Percentiles rank a stretch among this genome's conserved stretches.
Conservation (phyloP, 2,329 filamentous ascomycete species). For the Neocucurbitaria cava region DNA sequence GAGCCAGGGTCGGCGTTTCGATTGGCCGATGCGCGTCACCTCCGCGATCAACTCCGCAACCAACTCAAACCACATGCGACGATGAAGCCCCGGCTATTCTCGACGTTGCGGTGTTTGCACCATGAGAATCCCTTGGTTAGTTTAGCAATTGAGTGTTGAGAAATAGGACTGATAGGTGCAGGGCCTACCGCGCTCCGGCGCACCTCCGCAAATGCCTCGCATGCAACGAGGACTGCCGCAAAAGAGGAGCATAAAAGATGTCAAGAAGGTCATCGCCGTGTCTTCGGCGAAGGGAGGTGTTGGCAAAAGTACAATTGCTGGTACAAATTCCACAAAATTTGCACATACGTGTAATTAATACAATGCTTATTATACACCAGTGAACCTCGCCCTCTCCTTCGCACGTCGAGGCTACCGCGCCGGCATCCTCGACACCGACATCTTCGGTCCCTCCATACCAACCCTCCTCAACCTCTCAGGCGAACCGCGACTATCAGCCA, state of each 20-base stretch:
- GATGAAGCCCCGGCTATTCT: slow-evolving; percentile 61
- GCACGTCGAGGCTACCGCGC: slow-evolving; percentile 80
- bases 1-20: slow-evolving; percentile 17
- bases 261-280: slow-evolving; percentile 92
- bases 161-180: too few species aligned
- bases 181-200: slow-evolving; percentile 82
- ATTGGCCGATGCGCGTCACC: slow-evolving; percentile 27
- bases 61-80: slow-evolving; percentile 31
- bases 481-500: slow-evolving; percentile 76
- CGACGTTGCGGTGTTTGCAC: slow-evolving; percentile 56
- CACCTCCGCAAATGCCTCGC: slow-evolving; percentile 70
- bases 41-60: slow-evolving; percentile 32
- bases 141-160: too few species aligned
- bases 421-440: slow-evolving; percentile 93
- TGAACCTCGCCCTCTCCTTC: slow-evolving; percentile 86
- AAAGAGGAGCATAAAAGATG: slow-evolving; percentile 79
- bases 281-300: slow-evolving; percentile 98
- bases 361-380: slow-evolving; percentile 39
- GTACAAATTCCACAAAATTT: slow-evolving; percentile 55
- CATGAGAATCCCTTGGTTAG: slow-evolving; percentile 91
- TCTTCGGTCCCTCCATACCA: slow-evolving; percentile 94
- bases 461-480: slow-evolving; percentile 84
- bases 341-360: too few species aligned
- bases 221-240: slow-evolving; percentile 83
- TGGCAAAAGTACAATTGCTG: slow-evolving; percentile 91